A percentile compares a stretch with the other conserved stretches of the same genome.
These are phyloP conservation scores for Wilcoxina mikolae DNA, from an alignment of 495 filamentous ascomycete species.

Conservation along the genomic window DNA sequence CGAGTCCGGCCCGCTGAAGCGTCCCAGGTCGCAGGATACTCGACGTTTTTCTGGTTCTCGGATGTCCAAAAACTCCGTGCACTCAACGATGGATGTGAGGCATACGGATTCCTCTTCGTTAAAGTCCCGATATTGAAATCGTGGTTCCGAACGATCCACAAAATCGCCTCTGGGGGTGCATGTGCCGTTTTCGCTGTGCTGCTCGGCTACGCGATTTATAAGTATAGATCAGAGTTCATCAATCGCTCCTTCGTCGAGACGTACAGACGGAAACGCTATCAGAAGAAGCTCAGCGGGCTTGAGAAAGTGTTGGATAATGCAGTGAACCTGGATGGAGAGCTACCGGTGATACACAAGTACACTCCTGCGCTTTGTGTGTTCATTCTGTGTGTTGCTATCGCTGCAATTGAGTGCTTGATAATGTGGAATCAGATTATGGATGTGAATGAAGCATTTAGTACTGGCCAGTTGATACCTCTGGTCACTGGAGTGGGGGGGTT, in stretches of 20 bases:
- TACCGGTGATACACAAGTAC: conserved; percentile 11
- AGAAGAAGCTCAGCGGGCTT: not conserved
- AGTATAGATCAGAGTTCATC: conserved; percentile 13
- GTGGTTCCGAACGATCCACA: conserved; percentile 23
- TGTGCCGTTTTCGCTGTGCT: conserved; percentile 14
- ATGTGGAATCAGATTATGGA: conserved; percentile 15
- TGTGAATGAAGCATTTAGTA: conserved; percentile 22
- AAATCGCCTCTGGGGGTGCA: conserved; percentile 9
- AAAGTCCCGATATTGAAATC: conserved; percentile 6
- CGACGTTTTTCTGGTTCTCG: conserved; percentile 20
- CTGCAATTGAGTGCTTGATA: conserved; percentile 16
- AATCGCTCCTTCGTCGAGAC: conserved; percentile 1
- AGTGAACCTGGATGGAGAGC: not conserved
- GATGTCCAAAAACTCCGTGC: conserved; percentile 8
- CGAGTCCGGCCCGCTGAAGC: no score
- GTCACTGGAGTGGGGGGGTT: conserved; percentile 23
- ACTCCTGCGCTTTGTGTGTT: conserved; percentile 16
- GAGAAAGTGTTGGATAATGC: not conserved
- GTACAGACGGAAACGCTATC: not conserved
- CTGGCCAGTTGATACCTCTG: conserved; percentile 23
- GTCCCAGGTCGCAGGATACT: conserved; percentile 18
- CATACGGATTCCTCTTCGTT: conserved; percentile 19
- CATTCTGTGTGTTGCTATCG: conserved; percentile 8
- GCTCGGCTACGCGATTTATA: conserved; percentile 18
- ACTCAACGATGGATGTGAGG: conserved; percentile 8